Evolutionary conservation across 2,329 filamentous ascomycete genomes (phyloP), one percentile per base, ranked within the genome.

Genomic region (Pezicula rhizophila): DNA sequence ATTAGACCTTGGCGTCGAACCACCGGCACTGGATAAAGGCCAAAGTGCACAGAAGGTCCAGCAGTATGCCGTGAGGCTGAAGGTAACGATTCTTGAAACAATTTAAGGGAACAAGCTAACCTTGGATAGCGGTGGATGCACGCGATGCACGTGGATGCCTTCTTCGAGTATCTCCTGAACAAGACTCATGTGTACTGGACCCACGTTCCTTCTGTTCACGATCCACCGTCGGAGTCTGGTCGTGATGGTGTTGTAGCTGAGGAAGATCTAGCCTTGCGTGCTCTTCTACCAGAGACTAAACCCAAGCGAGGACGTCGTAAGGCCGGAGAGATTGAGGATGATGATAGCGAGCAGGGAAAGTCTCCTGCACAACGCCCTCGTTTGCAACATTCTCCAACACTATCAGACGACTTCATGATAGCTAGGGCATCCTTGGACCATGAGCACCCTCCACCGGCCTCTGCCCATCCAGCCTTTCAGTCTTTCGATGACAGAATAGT

Each of bases 41-140:
- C 87, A 95, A 69, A 95, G 89, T 65, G 84, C 87, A 2, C 92
- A 96, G 64, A 96, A 96, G 66, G 86, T 96, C 50, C 89, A 95
- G 65, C 91, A 96, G 66, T 96, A 96, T 72, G 89, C 89, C 39
- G 91, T 96, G 42, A 80, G 91, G 50, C 71, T 96, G 49, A 96
- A 96, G 80, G 88, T 91, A 68, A 61, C 69, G 34, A 45, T 15
- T 20, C 23, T 45, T 20, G 31, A 8, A 41, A 26, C 6, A 18
- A 4, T 23, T 25, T 4, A 42, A 49, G 42, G 35, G 14, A 33
- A 17, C 10, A 23, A 40, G 38, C 58, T 60, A 51, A 60, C 25
- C 17, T 20, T 42, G 33, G 11, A 41, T 60, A 88, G 87, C 84
- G 92, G 63, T 96, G 91, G 91, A 93, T 96, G 88, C 89, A 89